Percentiles rank a stretch among this genome's conserved stretches.
Conservation (phyloP, 495 filamentous ascomycete genomes). For the Aspergillus haitiensis region DNA sequence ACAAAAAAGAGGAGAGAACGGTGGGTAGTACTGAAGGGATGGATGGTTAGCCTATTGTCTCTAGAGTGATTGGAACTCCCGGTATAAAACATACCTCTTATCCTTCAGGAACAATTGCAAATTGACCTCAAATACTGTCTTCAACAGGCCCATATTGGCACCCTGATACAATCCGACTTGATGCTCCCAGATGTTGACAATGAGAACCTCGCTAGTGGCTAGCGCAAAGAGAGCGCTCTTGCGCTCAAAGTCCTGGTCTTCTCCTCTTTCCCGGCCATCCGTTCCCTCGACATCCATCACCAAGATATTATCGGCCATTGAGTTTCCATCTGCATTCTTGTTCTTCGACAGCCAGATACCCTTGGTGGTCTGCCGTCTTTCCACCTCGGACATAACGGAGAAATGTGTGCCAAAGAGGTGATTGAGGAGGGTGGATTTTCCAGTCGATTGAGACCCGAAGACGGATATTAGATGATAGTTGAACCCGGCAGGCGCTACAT, state of each 20-base stretch:
- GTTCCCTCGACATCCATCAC: constrained; percentile 99
- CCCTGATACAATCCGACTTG: constrained; percentile 98
- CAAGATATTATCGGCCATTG: constrained; percentile 95
- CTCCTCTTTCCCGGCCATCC: constrained; percentile 91
- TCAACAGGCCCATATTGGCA: constrained; percentile 96
- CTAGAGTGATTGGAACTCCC: background rate
- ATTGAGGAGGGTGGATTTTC: constrained; percentile 96
- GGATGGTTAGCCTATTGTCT: constrained; percentile 26
- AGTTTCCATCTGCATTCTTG: constrained; percentile 54
- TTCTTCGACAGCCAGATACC: constrained; percentile 99
- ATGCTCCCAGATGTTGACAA: constrained; percentile 99
- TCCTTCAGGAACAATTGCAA: constrained; percentile 94
- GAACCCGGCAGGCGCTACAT: constrained; percentile 84
- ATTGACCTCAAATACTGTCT: constrained; percentile 99
- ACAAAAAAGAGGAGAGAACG: constrained; percentile 97
- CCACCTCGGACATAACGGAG: constrained; percentile 90
- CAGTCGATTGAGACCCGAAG: constrained; percentile 97
- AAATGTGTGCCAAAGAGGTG: constrained; percentile 94
- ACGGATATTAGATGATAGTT: constrained; percentile 99
- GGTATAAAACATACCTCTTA: constrained; percentile 62
- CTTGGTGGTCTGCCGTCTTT: constrained; percentile 94
- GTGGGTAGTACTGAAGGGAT: constrained; percentile 67
- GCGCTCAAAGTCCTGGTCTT: constrained; percentile 98
- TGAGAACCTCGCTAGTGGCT: constrained; percentile 95
- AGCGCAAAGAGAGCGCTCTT: constrained; percentile 96